These are phyloP conservation scores for Calonectria hawksworthii DNA, from an alignment of 2,329 filamentous ascomycete genomes.

Conservation along the genomic window DNA sequence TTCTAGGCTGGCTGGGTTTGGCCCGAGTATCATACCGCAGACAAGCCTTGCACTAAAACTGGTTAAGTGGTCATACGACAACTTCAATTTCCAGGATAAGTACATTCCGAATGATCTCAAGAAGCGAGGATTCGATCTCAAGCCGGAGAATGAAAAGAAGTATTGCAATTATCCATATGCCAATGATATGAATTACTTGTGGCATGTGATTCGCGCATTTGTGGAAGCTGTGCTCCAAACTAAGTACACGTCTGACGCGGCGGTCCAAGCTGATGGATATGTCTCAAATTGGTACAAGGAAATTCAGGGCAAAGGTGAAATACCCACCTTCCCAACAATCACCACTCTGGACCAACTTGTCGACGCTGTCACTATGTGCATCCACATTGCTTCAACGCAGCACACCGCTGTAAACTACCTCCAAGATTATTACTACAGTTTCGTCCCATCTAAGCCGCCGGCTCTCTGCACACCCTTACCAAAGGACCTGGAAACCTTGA, in stretches of 20 bases:
- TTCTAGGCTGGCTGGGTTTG: slow-evolving; percentile 26
- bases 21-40: not conserved
- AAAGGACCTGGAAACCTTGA: slow-evolving; percentile 2
- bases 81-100: slow-evolving; percentile 38
- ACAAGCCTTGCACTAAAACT: not conserved
- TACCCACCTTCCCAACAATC: slow-evolving; percentile 30
- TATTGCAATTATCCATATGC: slow-evolving; percentile 38
- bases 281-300: slow-evolving; percentile 29
- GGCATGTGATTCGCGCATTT: slow-evolving; percentile 28
- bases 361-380: slow-evolving; percentile 37
- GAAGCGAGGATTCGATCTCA: slow-evolving; percentile 34
- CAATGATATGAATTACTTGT: slow-evolving; percentile 19
- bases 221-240: slow-evolving; percentile 27
- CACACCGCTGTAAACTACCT: slow-evolving; percentile 37
- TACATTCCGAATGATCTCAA: slow-evolving; percentile 39
- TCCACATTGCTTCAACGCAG: slow-evolving; percentile 33
- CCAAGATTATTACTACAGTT: slow-evolving; percentile 38
- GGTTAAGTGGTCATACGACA: slow-evolving; percentile 29
- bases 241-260: slow-evolving; percentile 18
- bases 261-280: not conserved
- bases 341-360: slow-evolving; percentile 33
- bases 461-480: slow-evolving; percentile 31
- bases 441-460: slow-evolving; percentile 32
- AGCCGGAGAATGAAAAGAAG: slow-evolving; percentile 24
- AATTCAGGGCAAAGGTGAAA: slow-evolving; percentile 27